These are phyloP conservation scores for Stentor coeruleus DNA, from an alignment of 73 alveolate species.

Conservation along the genomic window DNA sequence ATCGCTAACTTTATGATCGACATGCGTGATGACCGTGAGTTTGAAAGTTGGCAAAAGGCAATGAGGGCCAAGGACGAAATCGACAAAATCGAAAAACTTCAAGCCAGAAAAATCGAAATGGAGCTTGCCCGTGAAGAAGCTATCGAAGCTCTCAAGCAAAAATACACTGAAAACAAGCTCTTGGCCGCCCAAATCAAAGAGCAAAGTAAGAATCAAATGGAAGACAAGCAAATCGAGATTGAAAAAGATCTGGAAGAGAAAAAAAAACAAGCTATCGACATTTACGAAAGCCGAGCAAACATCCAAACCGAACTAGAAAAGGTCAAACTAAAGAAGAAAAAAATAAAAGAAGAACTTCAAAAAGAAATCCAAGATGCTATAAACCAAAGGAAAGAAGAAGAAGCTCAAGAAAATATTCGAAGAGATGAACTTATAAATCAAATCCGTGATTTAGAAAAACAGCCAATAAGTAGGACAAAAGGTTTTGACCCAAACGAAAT, in stretches of 20 bases:
- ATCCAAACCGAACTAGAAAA: constrained; percentile 63
- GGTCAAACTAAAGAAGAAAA: constrained; percentile 69
- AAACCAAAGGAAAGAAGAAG: constrained; percentile 84
- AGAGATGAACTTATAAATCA: constrained; percentile 93
- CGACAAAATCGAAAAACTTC: constrained; percentile 79
- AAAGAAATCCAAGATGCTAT: constrained; percentile 80
- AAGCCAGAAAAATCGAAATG: constrained; percentile 95
- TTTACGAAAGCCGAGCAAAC: constrained; percentile 66
- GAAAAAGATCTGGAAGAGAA: constrained; percentile 76
- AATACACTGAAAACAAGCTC: constrained; percentile 79
- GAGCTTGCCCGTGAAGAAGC: constrained; percentile 97
- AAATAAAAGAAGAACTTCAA: constrained; percentile 81
- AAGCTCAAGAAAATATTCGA: constrained; percentile 72
- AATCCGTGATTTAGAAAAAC: constrained; percentile 92
- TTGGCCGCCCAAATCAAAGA: constrained; percentile 79
- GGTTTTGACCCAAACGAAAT: constrained; percentile 99
- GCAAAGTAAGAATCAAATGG: constrained; percentile 56
- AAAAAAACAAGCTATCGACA: constrained; percentile 55
- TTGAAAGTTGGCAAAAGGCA: constrained; percentile 87
- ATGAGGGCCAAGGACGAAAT: constrained; percentile 91
- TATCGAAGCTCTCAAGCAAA: constrained; percentile 85
- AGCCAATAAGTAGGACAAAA: constrained; percentile 90
- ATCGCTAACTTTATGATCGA: constrained; percentile 85
- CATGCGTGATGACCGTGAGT: constrained; percentile 90
- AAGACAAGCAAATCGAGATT: constrained; percentile 74